phyloP scores from a whole-genome alignment of 2,329 filamentous ascomycete species.

The Aspergillus sp. region DNA sequence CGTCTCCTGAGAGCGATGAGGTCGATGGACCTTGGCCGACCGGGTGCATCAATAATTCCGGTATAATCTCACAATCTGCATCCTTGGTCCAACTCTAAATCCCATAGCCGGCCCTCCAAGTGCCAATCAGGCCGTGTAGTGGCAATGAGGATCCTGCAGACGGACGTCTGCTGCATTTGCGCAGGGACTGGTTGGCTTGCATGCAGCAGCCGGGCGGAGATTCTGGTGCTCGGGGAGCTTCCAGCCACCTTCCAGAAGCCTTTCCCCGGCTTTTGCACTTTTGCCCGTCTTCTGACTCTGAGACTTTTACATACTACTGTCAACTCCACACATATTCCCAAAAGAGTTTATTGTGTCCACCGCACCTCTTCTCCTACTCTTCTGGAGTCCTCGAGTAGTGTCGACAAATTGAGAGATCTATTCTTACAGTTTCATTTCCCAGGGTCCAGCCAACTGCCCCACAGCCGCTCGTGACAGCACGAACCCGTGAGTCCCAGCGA shows the following conservation, averaged over 20 bases:
- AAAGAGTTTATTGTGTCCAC: neutral
- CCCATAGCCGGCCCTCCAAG: neutral
- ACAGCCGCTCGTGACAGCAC: neutral
- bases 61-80: neutral
- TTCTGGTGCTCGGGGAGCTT: neutral
- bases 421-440: neutral
- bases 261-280: neutral
- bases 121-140: neutral
- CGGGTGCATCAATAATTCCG: neutral
- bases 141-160: slow-evolving; percentile 2
- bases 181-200: neutral
- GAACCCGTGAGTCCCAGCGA: neutral
- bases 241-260: neutral
- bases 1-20: neutral
- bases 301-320: neutral
- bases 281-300: neutral
- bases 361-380: neutral
- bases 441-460: neutral
- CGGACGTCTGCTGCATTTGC: slow-evolving; percentile 3
- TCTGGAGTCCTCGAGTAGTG: no score
- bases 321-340: neutral
- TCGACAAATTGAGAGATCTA: neutral
- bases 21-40: neutral
- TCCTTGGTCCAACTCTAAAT: slow-evolving; percentile 12
- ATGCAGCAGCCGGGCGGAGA: slow-evolving; percentile 6